Evolutionary conservation across 768 basidiomycete species (phyloP).

Genomic region (Lentinula raphanica): DNA sequence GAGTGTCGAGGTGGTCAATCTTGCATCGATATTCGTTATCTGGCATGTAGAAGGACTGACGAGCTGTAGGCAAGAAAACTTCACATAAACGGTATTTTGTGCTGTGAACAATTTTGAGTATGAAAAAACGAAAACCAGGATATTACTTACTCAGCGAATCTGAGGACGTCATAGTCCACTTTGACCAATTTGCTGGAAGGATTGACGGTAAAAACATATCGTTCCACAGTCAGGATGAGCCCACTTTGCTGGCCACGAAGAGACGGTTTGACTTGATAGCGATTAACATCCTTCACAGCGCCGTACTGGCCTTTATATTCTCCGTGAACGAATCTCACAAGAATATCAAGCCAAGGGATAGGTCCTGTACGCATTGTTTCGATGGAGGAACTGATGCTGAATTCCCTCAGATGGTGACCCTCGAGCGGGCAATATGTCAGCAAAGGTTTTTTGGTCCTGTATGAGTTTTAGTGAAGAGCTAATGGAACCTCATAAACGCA

Average conservation of each 20-base stretch:
- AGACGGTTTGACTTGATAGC: background rate
- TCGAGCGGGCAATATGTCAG: background rate
- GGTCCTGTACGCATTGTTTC: background rate
- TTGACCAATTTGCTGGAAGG: background rate
- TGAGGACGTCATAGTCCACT: background rate
- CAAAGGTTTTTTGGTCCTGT: background rate
- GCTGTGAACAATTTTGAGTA: background rate
- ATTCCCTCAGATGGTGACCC: background rate
- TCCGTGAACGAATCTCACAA: background rate
- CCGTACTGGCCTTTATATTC: background rate
- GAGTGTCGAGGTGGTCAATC: background rate
- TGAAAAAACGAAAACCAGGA: background rate
- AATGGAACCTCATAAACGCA: background rate
- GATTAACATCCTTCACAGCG: background rate
- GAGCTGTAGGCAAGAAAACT: background rate
- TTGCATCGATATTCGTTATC: background rate
- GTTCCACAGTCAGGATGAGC: background rate
- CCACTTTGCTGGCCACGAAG: background rate
- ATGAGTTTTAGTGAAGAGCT: background rate
- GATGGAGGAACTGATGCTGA: background rate
- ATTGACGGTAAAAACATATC: background rate
- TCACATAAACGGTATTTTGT: background rate
- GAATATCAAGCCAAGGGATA: background rate
- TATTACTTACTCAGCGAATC: background rate
- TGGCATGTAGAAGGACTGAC: background rate